Evolutionary conservation across 2,329 filamentous ascomycete genomes (phyloP), one percentile per base, ranked within the genome.

Genomic region (Dothiorella sarmentorum): DNA sequence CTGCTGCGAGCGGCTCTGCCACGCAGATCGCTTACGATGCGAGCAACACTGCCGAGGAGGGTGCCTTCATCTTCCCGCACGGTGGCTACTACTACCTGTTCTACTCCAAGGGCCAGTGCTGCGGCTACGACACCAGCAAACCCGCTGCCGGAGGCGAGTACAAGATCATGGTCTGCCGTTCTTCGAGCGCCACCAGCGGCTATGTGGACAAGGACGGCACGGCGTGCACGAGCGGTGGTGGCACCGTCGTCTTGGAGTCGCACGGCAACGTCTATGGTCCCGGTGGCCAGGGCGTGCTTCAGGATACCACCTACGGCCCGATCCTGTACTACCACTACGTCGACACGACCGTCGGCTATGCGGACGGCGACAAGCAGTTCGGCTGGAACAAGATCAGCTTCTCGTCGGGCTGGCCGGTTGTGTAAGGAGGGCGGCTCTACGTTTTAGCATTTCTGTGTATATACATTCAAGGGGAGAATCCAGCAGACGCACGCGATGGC

Each of bases 321-420:
- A 76, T 87, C 7, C 72, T 87, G 6, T 86, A 86, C 68, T 86
- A 87, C 65, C 83, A 86, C 64, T 86, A 86, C 63, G 72, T 84
- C 2, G 74, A 85, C 62, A 84, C 79, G 0, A 75, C 69, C 1
- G 75, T 83, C 61, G 81, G 82, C 1, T 78, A 82, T 58, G 75
- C 68, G 0, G 80, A 84, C 65, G 72, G 70, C 4, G 72, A 81
- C 63, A 82, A 81, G 70, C 71, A 70, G 53, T 81, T 82, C 60
- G 80, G 80, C 22, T 77, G 80, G 73, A 82, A 82, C 63, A 76
- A 69, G 53, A 75, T 82, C 33, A 62, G 74, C 61, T 82, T 77
- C 64, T 77, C 73, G 2, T 75, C 71, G 33, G 80, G 78, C 26
- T 82, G 80, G 80, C 80, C 80, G 7, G 67, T 71, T 17, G 71